Evolutionary conservation across 768 basidiomycete genomes (phyloP), one percentile per base, ranked within the genome.

Genomic region (Boletus reticulatus): DNA sequence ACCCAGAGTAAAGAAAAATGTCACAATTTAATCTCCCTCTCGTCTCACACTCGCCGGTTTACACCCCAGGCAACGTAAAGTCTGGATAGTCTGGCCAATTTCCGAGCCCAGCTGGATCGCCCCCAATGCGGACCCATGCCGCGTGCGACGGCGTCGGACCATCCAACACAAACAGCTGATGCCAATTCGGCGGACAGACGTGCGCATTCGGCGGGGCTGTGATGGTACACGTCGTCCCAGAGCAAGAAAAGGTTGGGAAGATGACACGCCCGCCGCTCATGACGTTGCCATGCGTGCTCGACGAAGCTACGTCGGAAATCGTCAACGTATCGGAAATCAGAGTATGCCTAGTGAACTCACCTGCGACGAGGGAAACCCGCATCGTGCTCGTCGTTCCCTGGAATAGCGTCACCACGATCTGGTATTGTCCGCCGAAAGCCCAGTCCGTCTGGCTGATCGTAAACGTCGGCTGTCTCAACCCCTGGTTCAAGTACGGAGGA

Each of bases 401-500:
- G 65, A 64, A 65, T 4, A 78, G 68, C 22, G 62, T 72, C 51
- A 80, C 77, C 0, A 70, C 75, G 60, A 92, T 86, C 2, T 69
- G 66, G 61, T 84, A 83, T n/a, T 68, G 67, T 12, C 78, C 77
- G 0, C 81, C 78, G 29, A 85, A 83, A 0, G 62, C 68, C 88
- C 88, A 91, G 64, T 92, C 89, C 12, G 76, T 81, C 53, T 75
- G 67, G 0, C 76, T 60, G 43, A 89, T 76, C 20, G 76, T 83
- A 67, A 84, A 88, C 42, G 70, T 74, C 0, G 89, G 94, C 54
- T 87, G 88, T 6, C 59, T 67, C 57, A 78, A 72, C 11, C 88
- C 88, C 58, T 80, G 72, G 58, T 73, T 84, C 56, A 92, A 80
- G 71, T 96, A 98, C 16, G 89, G 91, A 7, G 96, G 96, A 62